Percentiles rank a stretch among this genome's conserved stretches.
These are phyloP conservation scores for Talaromyces marneffei DNA, from an alignment of 2,329 filamentous ascomycete genomes.

Conservation along the genomic window DNA sequence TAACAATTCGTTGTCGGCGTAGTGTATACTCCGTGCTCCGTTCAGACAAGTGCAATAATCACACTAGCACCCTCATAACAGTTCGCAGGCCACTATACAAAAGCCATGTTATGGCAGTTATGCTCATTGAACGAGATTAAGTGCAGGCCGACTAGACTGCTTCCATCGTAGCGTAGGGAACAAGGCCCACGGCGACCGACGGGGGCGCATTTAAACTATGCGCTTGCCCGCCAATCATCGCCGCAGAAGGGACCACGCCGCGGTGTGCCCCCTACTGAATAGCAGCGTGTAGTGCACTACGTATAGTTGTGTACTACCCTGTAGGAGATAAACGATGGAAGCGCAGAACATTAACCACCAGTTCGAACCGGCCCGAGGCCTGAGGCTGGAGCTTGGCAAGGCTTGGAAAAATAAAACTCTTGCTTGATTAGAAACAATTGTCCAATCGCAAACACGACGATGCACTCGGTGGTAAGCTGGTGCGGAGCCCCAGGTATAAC, in stretches of 20 bases:
- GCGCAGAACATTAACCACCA: too few relatives aligned
- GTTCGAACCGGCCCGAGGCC: neutral
- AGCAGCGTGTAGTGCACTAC: too few relatives aligned
- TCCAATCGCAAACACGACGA: neutral
- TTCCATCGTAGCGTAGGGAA: neutral
- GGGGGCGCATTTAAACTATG: conserved; percentile 7
- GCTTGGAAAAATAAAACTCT: neutral
- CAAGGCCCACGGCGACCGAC: neutral
- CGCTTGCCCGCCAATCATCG: neutral
- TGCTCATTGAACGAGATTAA: neutral
- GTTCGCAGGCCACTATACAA: too few relatives aligned
- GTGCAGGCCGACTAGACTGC: neutral
- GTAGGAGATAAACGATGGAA: too few relatives aligned
- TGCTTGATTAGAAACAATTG: neutral
- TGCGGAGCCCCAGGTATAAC: neutral
- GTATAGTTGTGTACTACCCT: too few relatives aligned
- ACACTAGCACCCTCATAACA: too few relatives aligned
- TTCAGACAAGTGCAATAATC: too few relatives aligned
- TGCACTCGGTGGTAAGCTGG: too few relatives aligned
- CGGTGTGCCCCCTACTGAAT: neutral
- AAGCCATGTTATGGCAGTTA: neutral
- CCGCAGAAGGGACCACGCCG: neutral
- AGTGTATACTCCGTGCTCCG: too few relatives aligned
- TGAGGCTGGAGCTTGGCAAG: neutral
- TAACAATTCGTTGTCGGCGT: too few relatives aligned